A percentile compares a stretch with the other conserved stretches of the same genome.
These are phyloP conservation scores for Cyamopsis tetragonoloba DNA, from an alignment of 306 rosid species.

Conservation along the genomic window DNA sequence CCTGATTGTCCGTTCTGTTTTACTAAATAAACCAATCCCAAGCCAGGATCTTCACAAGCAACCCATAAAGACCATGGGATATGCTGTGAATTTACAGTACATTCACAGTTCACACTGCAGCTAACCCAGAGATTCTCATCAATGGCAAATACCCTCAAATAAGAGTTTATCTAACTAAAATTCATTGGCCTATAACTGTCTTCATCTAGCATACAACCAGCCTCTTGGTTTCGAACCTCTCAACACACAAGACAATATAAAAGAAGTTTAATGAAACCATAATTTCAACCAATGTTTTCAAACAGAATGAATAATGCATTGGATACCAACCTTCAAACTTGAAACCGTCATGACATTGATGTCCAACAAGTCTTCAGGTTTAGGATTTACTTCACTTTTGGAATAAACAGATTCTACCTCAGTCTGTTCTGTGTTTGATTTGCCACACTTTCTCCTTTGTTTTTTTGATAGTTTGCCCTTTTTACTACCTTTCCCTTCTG, in stretches of 20 bases:
- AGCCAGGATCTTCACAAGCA: not conserved
- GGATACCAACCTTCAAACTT: conserved; percentile 49
- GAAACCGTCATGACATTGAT: conserved; percentile 31
- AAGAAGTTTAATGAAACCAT: not conserved
- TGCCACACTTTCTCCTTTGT: conserved; percentile 58
- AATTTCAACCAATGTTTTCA: not conserved
- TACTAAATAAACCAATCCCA: not conserved
- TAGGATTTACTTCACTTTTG: conserved; percentile 37
- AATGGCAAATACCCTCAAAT: not conserved
- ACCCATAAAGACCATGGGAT: not conserved
- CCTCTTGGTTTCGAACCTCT: not conserved
- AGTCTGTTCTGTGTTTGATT: conserved; percentile 35
- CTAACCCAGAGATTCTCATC: not conserved
- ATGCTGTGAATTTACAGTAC: not conserved
- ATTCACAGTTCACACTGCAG: conserved; percentile 15
- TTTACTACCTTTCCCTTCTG: conserved; percentile 69
- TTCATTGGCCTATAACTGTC: not conserved
- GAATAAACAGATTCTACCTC: conserved; percentile 40
- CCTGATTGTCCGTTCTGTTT: not conserved
- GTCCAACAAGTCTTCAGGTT: conserved; percentile 41
- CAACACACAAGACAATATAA: not conserved
- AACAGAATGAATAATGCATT: not conserved
- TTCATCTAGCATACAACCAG: not conserved
- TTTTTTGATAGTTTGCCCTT: conserved; percentile 54
- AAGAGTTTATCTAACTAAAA: not conserved